Base-by-base conservation (phyloP, 2,329 filamentous ascomycete species). In the Alternaria rosae region DNA sequence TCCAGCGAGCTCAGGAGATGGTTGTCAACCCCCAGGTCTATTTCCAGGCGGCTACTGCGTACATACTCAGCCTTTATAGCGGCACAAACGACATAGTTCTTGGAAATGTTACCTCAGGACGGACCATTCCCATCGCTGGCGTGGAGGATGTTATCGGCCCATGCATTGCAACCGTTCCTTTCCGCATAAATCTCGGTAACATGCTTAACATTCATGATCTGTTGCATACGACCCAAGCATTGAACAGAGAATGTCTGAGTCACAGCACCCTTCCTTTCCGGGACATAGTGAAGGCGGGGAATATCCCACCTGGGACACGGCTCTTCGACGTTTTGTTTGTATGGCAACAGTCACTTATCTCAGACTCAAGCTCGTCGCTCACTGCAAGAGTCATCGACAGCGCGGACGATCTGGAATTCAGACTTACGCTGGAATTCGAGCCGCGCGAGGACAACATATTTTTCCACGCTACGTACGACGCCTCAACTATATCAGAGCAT, bases 291-390 rank as follows among this genome's bases (percentile, higher is more conserved):
- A 87, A 86, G 67, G 78, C 85, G 1, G 86, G 85, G 4, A 85
- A 84, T 0, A 62, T 90, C 1, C 79, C 84, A 26, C 82, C 87
- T 1, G 82, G 85, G 1, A 84, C 87, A 41, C 79, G 80, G 1
- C 78, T 97, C 0, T 97, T 94, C 68, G 92, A 97, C 68, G 85
- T 89, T 1, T 81, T 97, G 0, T 90, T 97, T 70, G 89, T 94
- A 0, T 97, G 94, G 84, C 94, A 97, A 70, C 90, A 97, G 72
- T 91, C 89, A 0, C 81, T 91, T 17, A 66, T 78, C 1, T 76
- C 77, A 15, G 64, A 67, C 3, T 66, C 73, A n/a, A 48, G 54
- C 12, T 47, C 63, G 17, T 65, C 73, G 4, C 72, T 80, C 70
- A 69, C 70, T 65, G 81, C 94, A 0, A 77, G 72, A 10, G 83